Percentiles rank a stretch among this genome's conserved stretches.
Evolutionary conservation across 1,284 basidiomycete genomes (phyloP).

Genomic region (Athelia sp.): DNA sequence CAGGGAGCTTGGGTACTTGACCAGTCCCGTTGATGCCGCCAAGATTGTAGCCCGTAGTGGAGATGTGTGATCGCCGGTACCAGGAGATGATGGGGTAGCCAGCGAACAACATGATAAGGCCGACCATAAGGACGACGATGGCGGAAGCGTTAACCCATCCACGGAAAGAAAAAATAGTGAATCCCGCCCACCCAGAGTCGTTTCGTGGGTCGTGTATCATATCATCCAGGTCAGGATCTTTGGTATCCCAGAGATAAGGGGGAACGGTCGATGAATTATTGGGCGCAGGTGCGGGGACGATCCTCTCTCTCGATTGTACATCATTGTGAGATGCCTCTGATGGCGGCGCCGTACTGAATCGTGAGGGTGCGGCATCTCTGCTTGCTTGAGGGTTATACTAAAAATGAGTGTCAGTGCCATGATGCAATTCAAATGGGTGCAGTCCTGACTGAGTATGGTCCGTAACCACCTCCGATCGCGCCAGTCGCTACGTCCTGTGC

Average conservation of each 20-base stretch:
- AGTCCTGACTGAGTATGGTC: constrained; percentile 76
- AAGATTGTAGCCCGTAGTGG: constrained; percentile 59
- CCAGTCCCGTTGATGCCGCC: constrained; percentile 74
- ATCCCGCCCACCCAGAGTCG: constrained; percentile 48
- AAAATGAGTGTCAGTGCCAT: not conserved
- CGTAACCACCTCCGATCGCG: constrained; percentile 67
- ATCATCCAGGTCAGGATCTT: constrained; percentile 75
- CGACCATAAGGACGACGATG: constrained; percentile 53
- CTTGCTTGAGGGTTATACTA: constrained; percentile 56
- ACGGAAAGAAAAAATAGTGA: constrained; percentile 60
- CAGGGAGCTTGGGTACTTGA: constrained; percentile 61
- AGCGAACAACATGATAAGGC: constrained; percentile 65
- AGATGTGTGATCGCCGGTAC: constrained; percentile 26
- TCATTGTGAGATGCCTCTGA: constrained; percentile 46
- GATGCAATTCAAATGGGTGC: too few species aligned
- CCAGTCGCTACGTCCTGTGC: constrained; percentile 70
- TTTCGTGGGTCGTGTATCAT: constrained; percentile 68
- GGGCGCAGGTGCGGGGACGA: not conserved
- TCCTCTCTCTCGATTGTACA: not conserved
- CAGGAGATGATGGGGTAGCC: constrained; percentile 77
- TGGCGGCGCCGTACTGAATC: constrained; percentile 52
- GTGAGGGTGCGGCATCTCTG: constrained; percentile 40
- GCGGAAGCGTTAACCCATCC: constrained; percentile 70
- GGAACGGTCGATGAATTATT: constrained; percentile 43
- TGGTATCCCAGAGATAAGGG: constrained; percentile 64